Conservation (phyloP, 2,329 filamentous ascomycete genomes). For the Diaporthe sp. region DNA sequence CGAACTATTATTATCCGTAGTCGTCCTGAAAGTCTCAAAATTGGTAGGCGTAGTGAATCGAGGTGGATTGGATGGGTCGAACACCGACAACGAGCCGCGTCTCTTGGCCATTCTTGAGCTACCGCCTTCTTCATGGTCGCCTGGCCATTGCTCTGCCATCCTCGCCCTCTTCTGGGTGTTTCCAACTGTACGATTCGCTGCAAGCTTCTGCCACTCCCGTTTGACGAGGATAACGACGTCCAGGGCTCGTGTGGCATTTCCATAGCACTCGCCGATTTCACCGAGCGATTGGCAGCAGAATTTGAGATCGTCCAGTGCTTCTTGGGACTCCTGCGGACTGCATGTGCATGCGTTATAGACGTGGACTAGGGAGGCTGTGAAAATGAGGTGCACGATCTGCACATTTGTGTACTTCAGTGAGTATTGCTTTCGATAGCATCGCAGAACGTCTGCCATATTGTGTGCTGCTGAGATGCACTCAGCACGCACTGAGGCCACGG, state of each 20-base stretch:
- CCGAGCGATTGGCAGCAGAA: slow-evolving; percentile 1
- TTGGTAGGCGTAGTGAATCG: background rate
- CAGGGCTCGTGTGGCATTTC: background rate
- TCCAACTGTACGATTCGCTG: background rate
- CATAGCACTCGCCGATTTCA: background rate
- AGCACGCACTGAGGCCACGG: background rate
- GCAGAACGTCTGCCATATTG: background rate
- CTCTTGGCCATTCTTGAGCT: background rate
- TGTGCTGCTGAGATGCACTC: background rate
- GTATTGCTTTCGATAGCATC: background rate
- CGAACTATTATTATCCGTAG: background rate
- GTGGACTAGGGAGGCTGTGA: background rate
- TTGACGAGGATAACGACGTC: slow-evolving; percentile 12
- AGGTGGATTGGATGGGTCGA: background rate
- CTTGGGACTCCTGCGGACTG: background rate
- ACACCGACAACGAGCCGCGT: background rate
- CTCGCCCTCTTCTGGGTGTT: background rate
- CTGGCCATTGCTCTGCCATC: background rate
- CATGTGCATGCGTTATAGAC: slow-evolving; percentile 12
- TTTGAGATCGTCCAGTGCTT: background rate
- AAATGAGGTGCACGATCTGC: background rate
- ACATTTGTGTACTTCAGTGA: background rate
- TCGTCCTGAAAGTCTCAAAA: background rate
- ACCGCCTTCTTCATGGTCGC: background rate
- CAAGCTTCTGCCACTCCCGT: slow-evolving; percentile 11